phyloP scores from a whole-genome alignment of 73 alveolate species.

The Symbiodinium natans region DNA sequence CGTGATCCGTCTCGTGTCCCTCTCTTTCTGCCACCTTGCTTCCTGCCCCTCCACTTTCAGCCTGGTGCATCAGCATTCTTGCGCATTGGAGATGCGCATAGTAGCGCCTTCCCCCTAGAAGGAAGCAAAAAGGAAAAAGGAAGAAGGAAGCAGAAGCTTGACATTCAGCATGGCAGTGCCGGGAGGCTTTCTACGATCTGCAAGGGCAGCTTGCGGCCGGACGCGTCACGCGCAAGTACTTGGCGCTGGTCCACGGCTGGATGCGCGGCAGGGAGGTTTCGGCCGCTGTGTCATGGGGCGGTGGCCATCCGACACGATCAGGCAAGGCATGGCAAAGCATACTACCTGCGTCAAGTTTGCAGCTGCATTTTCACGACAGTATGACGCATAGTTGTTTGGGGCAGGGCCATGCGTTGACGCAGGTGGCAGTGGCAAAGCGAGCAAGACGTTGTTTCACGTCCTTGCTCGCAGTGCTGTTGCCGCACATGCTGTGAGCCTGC shows the following conservation, averaged over 20 bases:
- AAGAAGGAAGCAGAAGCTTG: too few relatives aligned
- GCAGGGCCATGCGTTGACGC: not conserved
- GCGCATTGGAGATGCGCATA: too few relatives aligned
- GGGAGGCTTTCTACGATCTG: conserved; percentile 42
- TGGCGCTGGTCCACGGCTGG: conserved; percentile 69
- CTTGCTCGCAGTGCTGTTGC: not conserved
- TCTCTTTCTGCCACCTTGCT: too few relatives aligned
- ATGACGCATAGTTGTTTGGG: too few relatives aligned
- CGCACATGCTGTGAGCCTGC: conserved; percentile 20
- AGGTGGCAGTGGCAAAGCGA: conserved; percentile 54
- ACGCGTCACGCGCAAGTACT: not conserved
- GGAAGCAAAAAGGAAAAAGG: too few relatives aligned
- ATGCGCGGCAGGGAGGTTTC: not conserved
- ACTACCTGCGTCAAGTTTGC: too few relatives aligned
- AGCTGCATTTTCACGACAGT: too few relatives aligned
- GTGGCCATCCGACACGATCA: conserved; percentile 37
- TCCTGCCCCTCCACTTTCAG: too few relatives aligned
- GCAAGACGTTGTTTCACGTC: not conserved
- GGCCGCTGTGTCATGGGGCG: conserved; percentile 30
- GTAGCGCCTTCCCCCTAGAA: too few relatives aligned
- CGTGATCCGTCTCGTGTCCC: too few relatives aligned
- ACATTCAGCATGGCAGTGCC: not conserved
- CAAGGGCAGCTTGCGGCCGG: conserved; percentile 52
- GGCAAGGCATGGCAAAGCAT: not conserved
- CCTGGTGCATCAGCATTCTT: too few relatives aligned